phyloP scores from a whole-genome alignment of 345 rosid genomes.

The Alliaria petiolata region DNA sequence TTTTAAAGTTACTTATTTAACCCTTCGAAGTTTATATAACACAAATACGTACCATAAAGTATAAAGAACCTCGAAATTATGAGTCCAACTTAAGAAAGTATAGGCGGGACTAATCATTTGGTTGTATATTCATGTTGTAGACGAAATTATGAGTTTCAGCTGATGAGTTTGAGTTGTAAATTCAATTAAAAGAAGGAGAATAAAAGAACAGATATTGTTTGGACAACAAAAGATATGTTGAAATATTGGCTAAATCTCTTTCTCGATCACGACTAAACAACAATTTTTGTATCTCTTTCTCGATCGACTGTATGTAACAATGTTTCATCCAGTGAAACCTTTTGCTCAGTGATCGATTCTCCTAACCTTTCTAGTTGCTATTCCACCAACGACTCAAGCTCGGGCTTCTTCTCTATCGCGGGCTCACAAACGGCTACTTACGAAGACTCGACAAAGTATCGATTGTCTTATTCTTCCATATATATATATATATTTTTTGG shows the following conservation, averaged over 20 bases:
- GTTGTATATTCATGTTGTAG: neutral
- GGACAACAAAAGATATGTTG: neutral
- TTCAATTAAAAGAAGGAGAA: neutral
- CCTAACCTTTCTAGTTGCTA: no score
- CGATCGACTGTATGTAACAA: neutral
- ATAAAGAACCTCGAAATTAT: conserved; percentile 58
- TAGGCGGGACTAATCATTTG: neutral
- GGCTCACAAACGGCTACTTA: no score
- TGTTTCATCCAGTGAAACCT: no score
- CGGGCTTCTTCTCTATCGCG: no score
- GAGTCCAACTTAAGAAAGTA: conserved; percentile 32
- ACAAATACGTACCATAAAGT: conserved; percentile 12
- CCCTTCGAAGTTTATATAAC: neutral
- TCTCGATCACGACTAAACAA: neutral
- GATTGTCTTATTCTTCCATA: no score
- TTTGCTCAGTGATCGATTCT: no score
- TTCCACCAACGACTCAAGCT: no score
- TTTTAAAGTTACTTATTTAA: neutral
- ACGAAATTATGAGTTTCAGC: neutral
- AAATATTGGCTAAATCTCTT: neutral
- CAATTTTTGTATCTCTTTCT: neutral
- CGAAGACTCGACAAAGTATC: no score
- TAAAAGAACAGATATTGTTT: neutral
- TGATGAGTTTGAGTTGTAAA: neutral
- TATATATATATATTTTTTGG: no score